A percentile compares a stretch with the other conserved stretches of the same genome.
Conservation (phyloP, 1,139 yeast genomes). For the Debaryomyces sp. region DNA sequence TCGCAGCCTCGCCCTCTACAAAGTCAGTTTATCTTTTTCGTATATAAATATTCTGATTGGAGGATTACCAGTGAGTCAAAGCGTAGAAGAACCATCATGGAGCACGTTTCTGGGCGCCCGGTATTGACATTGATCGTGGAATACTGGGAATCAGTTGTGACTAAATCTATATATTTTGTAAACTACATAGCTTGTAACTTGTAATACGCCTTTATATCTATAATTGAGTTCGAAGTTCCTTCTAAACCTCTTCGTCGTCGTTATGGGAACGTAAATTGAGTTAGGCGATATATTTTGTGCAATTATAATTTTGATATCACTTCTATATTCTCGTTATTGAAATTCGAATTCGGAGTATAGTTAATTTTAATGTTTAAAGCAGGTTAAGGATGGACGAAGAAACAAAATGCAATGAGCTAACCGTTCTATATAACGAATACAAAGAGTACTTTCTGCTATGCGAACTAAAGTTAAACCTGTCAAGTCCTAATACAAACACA, state of each 20-base stretch:
- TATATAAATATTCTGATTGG: slow-evolving; percentile 17
- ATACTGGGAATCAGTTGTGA: slow-evolving; percentile 61
- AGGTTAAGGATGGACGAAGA: background rate
- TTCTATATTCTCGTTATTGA: background rate
- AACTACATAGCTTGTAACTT: background rate
- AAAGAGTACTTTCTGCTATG: slow-evolving; percentile 27
- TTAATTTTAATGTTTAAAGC: background rate
- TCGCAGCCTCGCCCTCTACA: slow-evolving; percentile 48
- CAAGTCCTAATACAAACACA: background rate
- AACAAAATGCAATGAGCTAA: slow-evolving; percentile 24
- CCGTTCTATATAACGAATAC: slow-evolving; percentile 30
- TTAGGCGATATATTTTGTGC: background rate
- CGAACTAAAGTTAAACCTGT: slow-evolving; percentile 14
- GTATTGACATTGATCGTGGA: slow-evolving; percentile 49
- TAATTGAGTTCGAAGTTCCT: background rate
- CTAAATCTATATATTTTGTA: slow-evolving; percentile 31
- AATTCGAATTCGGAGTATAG: background rate
- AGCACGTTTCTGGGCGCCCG: slow-evolving; percentile 65
- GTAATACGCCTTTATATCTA: background rate
- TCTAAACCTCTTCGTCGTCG: background rate
- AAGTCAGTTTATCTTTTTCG: slow-evolving; percentile 22
- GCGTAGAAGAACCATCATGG: slow-evolving; percentile 49
- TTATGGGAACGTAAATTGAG: background rate
- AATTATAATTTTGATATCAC: background rate
- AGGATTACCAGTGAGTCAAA: slow-evolving; percentile 31